Conservation (phyloP, 31 red algal genomes). For the Bonnemaisonia californica region DNA sequence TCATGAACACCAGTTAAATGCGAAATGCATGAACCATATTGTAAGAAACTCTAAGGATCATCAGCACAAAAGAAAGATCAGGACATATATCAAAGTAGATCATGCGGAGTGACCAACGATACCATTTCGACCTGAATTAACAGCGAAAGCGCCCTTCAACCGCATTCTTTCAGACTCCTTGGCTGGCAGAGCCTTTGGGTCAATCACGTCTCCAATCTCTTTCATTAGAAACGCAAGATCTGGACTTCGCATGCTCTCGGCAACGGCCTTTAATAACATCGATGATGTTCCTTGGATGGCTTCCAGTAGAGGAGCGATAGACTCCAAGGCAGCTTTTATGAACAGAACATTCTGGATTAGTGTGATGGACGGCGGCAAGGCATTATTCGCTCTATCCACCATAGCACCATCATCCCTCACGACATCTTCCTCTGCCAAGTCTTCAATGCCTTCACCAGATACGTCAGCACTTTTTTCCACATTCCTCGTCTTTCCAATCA, state of each 20-base stretch:
- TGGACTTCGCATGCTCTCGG: constrained; percentile 63
- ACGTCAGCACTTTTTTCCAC: neutral
- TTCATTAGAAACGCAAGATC: constrained; percentile 40
- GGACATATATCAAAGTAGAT: too few species aligned
- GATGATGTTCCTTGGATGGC: constrained; percentile 33
- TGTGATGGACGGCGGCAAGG: constrained; percentile 37
- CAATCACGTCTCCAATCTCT: constrained; percentile 61
- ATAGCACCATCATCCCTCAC: neutral
- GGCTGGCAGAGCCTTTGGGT: constrained; percentile 36
- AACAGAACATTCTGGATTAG: constrained; percentile 59
- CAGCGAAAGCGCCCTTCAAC: constrained; percentile 80
- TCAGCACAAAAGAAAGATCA: too few species aligned
- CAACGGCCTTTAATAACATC: constrained; percentile 40
- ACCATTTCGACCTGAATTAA: constrained; percentile 73
- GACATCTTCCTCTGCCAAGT: neutral
- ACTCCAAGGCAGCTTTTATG: constrained; percentile 53
- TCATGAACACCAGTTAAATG: too few species aligned
- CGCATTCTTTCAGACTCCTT: constrained; percentile 67
- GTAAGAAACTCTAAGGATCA: too few species aligned
- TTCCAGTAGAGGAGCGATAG: constrained; percentile 40
- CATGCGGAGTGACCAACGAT: too few species aligned
- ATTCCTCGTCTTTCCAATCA: neutral
- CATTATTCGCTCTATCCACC: neutral
- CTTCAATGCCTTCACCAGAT: constrained; percentile 7
- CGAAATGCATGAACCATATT: too few species aligned